Evolutionary conservation across 306 rosid species (phyloP).

Genomic region (Herpetospermum pedunculosum): DNA sequence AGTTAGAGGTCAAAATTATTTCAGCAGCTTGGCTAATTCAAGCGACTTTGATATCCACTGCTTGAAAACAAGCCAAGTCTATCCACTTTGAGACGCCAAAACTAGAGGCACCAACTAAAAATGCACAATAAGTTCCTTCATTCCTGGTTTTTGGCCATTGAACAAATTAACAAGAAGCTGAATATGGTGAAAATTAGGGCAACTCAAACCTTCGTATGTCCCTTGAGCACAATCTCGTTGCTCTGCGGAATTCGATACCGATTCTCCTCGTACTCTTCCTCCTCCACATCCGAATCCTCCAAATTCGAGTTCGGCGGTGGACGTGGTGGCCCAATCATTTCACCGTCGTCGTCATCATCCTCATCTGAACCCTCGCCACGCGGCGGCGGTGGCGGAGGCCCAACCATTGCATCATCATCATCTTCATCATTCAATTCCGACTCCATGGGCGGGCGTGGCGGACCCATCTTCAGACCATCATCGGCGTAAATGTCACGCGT

Average conservation of each 20-base stretch:
- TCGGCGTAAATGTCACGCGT: not conserved
- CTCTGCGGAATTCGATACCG: constrained; percentile 66
- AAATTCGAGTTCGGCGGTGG: constrained; percentile 26
- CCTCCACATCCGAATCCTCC: constrained; percentile 27
- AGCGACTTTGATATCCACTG: not conserved
- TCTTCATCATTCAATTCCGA: not conserved
- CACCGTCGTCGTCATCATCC: constrained; percentile 17
- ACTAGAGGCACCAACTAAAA: not conserved
- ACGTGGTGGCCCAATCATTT: constrained; percentile 50
- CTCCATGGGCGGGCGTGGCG: constrained; percentile 13
- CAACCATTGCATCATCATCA: constrained; percentile 15
- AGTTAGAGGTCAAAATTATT: not conserved
- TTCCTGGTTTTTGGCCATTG: not conserved
- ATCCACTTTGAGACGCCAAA: not conserved
- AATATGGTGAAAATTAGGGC: not conserved
- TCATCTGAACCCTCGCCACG: not conserved
- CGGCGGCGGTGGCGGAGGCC: constrained; percentile 29
- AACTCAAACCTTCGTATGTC: constrained; percentile 62
- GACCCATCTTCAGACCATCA: constrained; percentile 9
- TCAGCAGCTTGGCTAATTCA: not conserved
- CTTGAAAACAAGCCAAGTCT: not conserved
- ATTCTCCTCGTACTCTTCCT: constrained; percentile 26
- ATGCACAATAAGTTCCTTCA: not conserved
- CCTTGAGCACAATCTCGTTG: constrained; percentile 87
- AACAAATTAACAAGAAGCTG: not conserved